Conservation (phyloP, 768 basidiomycete genomes). For the Psilocybe subaeruginosa region DNA sequence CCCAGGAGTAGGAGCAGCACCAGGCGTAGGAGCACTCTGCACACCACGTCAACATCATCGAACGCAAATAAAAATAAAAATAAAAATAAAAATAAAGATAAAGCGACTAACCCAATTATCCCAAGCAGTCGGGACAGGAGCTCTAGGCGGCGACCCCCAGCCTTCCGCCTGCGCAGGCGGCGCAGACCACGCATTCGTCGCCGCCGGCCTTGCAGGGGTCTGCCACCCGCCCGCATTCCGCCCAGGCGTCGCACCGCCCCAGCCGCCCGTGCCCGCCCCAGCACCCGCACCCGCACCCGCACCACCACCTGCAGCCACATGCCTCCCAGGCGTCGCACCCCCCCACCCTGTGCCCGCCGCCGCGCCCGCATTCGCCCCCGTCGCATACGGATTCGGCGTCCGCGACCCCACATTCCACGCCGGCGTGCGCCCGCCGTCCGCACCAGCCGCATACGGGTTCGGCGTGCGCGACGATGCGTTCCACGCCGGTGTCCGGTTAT, state of each 20-base stretch:
- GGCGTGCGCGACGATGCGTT: conserved; percentile 68
- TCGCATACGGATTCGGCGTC: conserved; percentile 77
- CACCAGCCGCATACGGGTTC: conserved; percentile 56
- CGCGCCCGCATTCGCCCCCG: conserved; percentile 40
- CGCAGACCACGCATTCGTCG: not conserved
- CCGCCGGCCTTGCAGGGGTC: conserved; percentile 20
- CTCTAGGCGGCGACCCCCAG: not conserved
- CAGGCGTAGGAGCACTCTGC: conserved; percentile 57
- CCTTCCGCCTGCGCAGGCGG: conserved; percentile 9
- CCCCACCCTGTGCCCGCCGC: conserved; percentile 41
- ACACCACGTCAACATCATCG: conserved; percentile 3
- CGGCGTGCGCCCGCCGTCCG: conserved; percentile 62
- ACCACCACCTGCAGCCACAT: too few relatives aligned
- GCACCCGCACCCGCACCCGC: conserved; percentile 40
- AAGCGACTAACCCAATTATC: conserved; percentile 5
- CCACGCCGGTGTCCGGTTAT: conserved; percentile 68
- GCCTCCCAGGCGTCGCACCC: conserved; percentile 46
- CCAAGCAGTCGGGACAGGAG: not conserved
- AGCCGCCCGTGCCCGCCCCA: conserved; percentile 31
- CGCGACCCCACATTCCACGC: conserved; percentile 64
- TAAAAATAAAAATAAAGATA: conserved; percentile 1
- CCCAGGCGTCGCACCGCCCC: conserved; percentile 52
- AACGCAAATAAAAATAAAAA: too few relatives aligned
- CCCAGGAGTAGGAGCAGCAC: conserved; percentile 46
- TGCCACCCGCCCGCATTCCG: conserved; percentile 28